phyloP scores from a whole-genome alignment of 2,329 filamentous ascomycete genomes.

The Pseudogymnoascus sp. region DNA sequence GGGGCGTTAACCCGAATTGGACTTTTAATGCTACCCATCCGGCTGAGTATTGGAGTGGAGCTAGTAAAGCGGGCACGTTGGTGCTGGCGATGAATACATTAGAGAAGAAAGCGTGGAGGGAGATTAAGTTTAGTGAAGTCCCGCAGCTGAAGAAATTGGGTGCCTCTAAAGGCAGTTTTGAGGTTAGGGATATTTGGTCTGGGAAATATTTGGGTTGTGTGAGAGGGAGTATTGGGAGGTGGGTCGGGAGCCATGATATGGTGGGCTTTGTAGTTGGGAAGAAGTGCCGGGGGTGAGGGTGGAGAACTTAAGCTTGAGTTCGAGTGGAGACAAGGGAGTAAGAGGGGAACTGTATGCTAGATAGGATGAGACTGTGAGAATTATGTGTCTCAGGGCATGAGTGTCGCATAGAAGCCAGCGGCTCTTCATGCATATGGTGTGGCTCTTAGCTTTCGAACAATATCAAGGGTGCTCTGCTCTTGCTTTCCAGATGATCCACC shows the following conservation, averaged over 20 bases:
- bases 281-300: constrained; percentile 24
- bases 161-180: constrained; percentile 25
- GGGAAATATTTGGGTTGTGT: constrained; percentile 35
- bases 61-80: constrained; percentile 37
- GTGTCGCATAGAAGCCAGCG: too few species aligned
- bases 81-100: constrained; percentile 42
- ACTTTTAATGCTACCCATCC: constrained; percentile 44
- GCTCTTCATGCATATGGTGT: too few species aligned
- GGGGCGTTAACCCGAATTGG: constrained; percentile 44
- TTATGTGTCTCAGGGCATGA: too few species aligned
- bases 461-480: too few species aligned
- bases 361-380: too few species aligned
- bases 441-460: too few species aligned
- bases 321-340: constrained; percentile 14
- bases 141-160: constrained; percentile 31
- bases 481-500: too few species aligned
- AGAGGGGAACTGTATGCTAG: neutral
- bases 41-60: constrained; percentile 44
- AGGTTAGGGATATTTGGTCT: constrained; percentile 42
- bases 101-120: constrained; percentile 29
- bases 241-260: constrained; percentile 33
- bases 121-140: constrained; percentile 37
- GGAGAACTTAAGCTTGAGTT: constrained; percentile 25
- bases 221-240: constrained; percentile 23
- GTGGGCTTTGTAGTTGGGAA: constrained; percentile 22